Percentiles rank a stretch among this genome's conserved stretches.
Conservation (phyloP, 129 eudicot genomes). For the Tagetes erecta region DNA sequence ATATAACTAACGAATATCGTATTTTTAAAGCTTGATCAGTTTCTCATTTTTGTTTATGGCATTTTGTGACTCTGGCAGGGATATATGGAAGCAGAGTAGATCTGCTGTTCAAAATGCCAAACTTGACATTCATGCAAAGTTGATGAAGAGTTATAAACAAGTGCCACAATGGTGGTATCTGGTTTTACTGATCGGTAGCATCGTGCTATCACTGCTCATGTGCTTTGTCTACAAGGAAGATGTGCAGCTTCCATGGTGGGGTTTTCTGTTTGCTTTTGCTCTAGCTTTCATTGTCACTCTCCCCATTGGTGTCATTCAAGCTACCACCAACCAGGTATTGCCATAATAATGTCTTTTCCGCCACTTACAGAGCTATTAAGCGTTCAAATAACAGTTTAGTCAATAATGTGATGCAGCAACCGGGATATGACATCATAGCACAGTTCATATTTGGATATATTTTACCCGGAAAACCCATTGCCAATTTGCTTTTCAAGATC, state of each 20-base stretch:
- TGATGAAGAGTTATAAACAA: slow-evolving; percentile 76
- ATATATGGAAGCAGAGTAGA: slow-evolving; percentile 87
- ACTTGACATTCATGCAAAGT: slow-evolving; percentile 64
- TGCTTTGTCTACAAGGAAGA: slow-evolving; percentile 82
- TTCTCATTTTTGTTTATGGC: too few relatives aligned
- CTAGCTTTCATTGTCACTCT: slow-evolving; percentile 84
- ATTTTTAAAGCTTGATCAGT: too few relatives aligned
- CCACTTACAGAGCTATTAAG: not conserved
- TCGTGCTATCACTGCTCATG: slow-evolving; percentile 64
- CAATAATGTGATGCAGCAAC: slow-evolving; percentile 66
- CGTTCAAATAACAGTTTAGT: not conserved
- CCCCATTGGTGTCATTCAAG: slow-evolving; percentile 96
- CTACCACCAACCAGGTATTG: slow-evolving; percentile 88
- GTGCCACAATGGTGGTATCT: slow-evolving; percentile 97
- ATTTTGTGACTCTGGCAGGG: slow-evolving; percentile 39
- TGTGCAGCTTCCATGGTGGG: slow-evolving; percentile 99
- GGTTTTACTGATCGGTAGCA: slow-evolving; percentile 56
- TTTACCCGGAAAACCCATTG: slow-evolving; percentile 90
- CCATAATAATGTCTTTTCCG: not conserved
- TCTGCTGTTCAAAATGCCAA: slow-evolving; percentile 69
- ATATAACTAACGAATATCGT: too few relatives aligned
- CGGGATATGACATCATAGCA: slow-evolving; percentile 93
- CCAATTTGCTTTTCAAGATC: slow-evolving; percentile 87
- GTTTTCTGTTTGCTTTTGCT: slow-evolving; percentile 74
- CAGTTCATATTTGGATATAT: slow-evolving; percentile 87